Conservation (phyloP, 163 green algal genomes). For the Dunaliella salina region DNA sequence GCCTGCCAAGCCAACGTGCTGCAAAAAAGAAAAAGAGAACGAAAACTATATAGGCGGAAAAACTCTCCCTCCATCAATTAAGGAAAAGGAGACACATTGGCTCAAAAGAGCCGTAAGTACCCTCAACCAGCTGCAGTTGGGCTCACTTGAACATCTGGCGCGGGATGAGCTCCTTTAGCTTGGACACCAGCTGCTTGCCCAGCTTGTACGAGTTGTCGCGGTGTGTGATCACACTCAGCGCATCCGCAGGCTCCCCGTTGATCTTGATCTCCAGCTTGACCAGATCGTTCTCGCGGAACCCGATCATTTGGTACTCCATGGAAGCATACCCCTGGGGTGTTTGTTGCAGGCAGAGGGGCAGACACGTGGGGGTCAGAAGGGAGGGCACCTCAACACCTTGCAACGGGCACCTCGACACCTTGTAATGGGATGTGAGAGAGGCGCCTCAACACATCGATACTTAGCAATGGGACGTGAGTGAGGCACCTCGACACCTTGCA, state of each 20-base stretch:
- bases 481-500: too few relatives aligned
- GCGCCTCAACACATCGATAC: too few relatives aligned
- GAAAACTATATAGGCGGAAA: too few relatives aligned
- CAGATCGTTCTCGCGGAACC: conserved; percentile 81
- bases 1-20: too few relatives aligned
- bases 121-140: too few relatives aligned
- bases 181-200: conserved; percentile 65
- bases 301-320: conserved; percentile 93
- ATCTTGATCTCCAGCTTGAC: conserved; percentile 94
- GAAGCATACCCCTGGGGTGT: conserved; percentile 76
- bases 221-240: conserved; percentile 88
- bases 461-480: too few relatives aligned
- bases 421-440: not conserved
- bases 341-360: too few relatives aligned
- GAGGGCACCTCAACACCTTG: not conserved
- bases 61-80: too few relatives aligned
- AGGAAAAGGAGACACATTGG: too few relatives aligned
- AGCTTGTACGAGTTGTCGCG: conserved; percentile 69
- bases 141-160: conserved; percentile 86
- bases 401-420: not conserved
- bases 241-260: conserved; percentile 84
- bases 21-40: too few relatives aligned
- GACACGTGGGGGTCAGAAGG: too few relatives aligned
- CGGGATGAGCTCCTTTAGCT: conserved; percentile 95
- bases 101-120: too few relatives aligned